Evolutionary conservation across 805 yeast genomes (phyloP), one percentile per base, ranked within the genome.

Genomic region (Candida namnaoensis): DNA sequence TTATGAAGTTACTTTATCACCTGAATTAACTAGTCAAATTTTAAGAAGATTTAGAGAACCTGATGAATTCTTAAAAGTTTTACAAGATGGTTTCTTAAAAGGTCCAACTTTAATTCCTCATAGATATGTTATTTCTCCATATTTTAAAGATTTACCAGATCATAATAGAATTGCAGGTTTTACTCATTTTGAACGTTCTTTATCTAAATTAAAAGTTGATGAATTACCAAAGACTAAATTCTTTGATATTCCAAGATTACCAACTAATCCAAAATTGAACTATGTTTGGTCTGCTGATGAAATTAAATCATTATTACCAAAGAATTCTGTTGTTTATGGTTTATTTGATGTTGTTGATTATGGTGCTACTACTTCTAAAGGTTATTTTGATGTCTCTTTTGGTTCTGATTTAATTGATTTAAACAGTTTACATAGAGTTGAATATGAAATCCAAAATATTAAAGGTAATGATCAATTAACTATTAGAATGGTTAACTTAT

Each of bases 71-170:
- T 38, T 53, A 9, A 44, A 43, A 11, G 44, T 46, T 1, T 43
- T 53, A 37, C 52, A 53, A 36, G 49, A 41, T 27, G 55, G 53
- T 2, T 36, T 48, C 9, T 52, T 52, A 32, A 32, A 41, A 9
- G 56, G 56, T 12, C 54, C 55, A 27, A 48, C 56, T 7, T 38
- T 53, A 8, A 46, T 44, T 42, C 47, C 50, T 11, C 56, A 53
- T 38, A 43, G 54, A 43, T 47, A 47, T 26, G 15, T 53, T 14
- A 38, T 52, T 13, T 39, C 48, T 5, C 48, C 48, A 11, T 53
- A 52, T 32, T 41, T 52, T 15, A 44, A 52, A 27, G 37, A 37
- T 5, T 40, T 41, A 9, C 38, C 36, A 13, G 39, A 42, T 26
- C 9, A 25, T 14, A 47, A 49, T 34, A 39, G 56, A 33, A 43